Conservation (phyloP, 139 green algal genomes). For the Picochlorum sp. region DNA sequence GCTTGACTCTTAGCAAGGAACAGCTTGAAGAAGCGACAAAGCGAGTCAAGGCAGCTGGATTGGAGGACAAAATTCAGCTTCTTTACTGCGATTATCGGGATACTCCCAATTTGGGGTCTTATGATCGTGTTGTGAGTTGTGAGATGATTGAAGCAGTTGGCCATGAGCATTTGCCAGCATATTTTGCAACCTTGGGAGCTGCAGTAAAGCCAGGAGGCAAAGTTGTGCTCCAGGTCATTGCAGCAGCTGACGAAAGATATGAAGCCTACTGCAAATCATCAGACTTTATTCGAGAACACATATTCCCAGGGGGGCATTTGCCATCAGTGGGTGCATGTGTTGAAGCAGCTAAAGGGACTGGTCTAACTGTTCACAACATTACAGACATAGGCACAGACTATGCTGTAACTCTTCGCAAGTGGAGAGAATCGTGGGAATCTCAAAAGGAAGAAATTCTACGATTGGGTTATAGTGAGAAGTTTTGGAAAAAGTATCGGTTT, state of each 20-base stretch:
- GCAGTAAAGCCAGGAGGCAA: conserved; percentile 67
- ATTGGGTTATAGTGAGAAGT: conserved; percentile 68
- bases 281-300: conserved; percentile 97
- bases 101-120: conserved; percentile 40
- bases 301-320: conserved; percentile 74
- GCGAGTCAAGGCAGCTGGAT: conserved; percentile 65
- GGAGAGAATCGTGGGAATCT: conserved; percentile 47
- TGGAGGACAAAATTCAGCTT: conserved; percentile 69
- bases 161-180: conserved; percentile 77
- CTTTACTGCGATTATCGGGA: conserved; percentile 87
- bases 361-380: conserved; percentile 21
- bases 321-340: conserved; percentile 1
- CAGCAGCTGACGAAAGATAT: conserved; percentile 70
- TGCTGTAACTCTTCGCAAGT: conserved; percentile 73
- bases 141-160: conserved; percentile 99
- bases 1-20: conserved; percentile 82
- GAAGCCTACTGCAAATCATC: conserved; percentile 69
- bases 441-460: conserved; percentile 21
- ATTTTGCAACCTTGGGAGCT: conserved; percentile 63
- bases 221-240: conserved; percentile 60
- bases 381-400: conserved; percentile 86
- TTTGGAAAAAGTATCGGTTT: conserved; percentile 84
- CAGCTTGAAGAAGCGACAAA: conserved; percentile 75
- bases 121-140: conserved; percentile 75
- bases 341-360: background rate